Base-by-base conservation (phyloP, 768 basidiomycete species). In the Pisolithus marmoratus region DNA sequence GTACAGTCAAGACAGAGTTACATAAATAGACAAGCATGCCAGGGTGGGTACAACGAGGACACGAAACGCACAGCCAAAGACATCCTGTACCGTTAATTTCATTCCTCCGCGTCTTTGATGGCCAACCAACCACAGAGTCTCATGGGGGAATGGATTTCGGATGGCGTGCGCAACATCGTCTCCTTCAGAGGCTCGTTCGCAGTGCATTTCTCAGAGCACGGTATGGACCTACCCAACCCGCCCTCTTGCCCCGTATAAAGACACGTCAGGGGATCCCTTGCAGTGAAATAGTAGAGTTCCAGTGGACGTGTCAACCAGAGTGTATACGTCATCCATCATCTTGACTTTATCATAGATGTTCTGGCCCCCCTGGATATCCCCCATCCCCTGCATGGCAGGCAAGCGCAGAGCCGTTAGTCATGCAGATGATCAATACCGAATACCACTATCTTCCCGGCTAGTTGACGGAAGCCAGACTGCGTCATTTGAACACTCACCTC, bases 161-260 rank as follows among this genome's bases (percentile, higher is more conserved):
- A 41, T 2, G 59, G 59, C 59, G 61, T 58, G 40, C 59, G 47
- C 31, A 60, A n/a, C 26, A 61, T 60, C 2, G 27, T 49, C 51
- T 58, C 60, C 50, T 60, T 61, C 9, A 53, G 60, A 11, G 61
- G 22, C 36, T 60, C 60, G 9, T 48, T 53, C 9, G 36, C 23
- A 1, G 2, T 9, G 24, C 60, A 61, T 8, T 15, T 58, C 46
- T 61, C 60, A 37, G 60, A 61, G 38, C 60, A 60, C 22, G 61
- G 29, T 27, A 60, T 60, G 40, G 55, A 60, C 43, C 60, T 37
- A 24, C 60, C 60, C 7, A 60, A 38, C n/a, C 60, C 60, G 1
- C 60, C 60, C 23, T 60, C 60, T 11, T 53, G 48, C 24, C 60
- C 60, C 1, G 60, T 48, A 15, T 46, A 60, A 17, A 60, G 31